Evolutionary conservation across 73 alveolate species (phyloP).

Genomic region (Paramecium biaurelia): DNA sequence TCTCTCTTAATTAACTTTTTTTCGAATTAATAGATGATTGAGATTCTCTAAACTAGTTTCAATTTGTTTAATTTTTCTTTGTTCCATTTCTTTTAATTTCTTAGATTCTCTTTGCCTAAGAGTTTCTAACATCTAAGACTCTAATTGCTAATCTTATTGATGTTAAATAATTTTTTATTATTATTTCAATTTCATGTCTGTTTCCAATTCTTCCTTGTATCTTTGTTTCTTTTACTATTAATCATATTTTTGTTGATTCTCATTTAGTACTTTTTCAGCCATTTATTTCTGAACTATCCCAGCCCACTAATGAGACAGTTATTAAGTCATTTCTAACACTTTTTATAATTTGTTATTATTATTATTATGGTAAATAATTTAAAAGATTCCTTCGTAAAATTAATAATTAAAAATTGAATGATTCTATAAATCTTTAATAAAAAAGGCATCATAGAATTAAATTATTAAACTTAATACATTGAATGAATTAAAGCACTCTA

Average conservation of each 20-base stretch:
- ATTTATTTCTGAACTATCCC: not conserved
- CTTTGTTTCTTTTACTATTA: not conserved
- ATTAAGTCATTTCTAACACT: not conserved
- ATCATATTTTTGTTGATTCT: not conserved
- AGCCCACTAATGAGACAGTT: not conserved
- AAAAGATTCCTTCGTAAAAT: not conserved
- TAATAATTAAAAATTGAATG: not conserved
- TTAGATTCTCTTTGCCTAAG: not conserved
- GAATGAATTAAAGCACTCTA: too few relatives aligned
- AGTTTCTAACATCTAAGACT: not conserved
- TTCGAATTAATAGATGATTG: constrained; percentile 21
- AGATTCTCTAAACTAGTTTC: constrained; percentile 38
- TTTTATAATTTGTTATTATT: not conserved
- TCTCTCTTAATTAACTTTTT: constrained; percentile 23
- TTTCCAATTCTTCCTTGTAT: constrained; percentile 42
- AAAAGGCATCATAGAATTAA: not conserved
- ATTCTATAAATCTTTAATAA: not conserved
- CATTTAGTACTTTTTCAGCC: not conserved
- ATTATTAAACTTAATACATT: not conserved
- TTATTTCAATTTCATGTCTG: constrained; percentile 41
- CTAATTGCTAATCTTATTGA: not conserved
- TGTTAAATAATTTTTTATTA: not conserved
- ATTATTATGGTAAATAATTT: not conserved
- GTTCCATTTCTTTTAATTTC: constrained; percentile 24
- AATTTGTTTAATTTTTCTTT: constrained; percentile 25